phyloP scores from a whole-genome alignment of 2,329 filamentous ascomycete genomes.

The Salinomyces thailandicus region DNA sequence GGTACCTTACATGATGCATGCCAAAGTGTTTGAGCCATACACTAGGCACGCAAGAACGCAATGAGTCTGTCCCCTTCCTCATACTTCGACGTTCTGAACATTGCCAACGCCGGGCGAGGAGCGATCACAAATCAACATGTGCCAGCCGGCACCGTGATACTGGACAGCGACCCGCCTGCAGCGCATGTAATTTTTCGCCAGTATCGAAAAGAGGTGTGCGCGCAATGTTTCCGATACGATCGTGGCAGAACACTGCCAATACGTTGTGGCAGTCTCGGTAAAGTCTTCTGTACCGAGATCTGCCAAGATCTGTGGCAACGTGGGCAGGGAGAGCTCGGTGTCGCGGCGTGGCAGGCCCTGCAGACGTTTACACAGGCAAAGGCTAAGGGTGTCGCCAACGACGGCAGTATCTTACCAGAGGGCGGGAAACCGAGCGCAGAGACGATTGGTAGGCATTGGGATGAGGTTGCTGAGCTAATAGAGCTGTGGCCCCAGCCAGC shows the following conservation, averaged over 20 bases:
- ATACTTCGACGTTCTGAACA: constrained; percentile 31
- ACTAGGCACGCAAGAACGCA: too few relatives aligned
- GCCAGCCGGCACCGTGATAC: constrained; percentile 26
- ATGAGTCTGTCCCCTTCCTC: constrained; percentile 14
- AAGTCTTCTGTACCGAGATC: constrained; percentile 32
- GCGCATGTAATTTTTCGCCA: constrained; percentile 34
- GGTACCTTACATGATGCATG: too few relatives aligned
- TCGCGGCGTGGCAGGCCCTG: constrained; percentile 20
- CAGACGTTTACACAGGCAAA: constrained; percentile 16
- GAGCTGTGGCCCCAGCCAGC: too few relatives aligned
- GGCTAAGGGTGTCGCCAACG: constrained; percentile 8
- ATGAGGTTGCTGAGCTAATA: constrained; percentile 4
- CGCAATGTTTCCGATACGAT: constrained; percentile 37
- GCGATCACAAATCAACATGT: constrained; percentile 33
- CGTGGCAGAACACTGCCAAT: constrained; percentile 32
- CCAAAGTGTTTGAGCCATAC: too few relatives aligned
- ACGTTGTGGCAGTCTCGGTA: constrained; percentile 29
- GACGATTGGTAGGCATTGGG: constrained; percentile 8
- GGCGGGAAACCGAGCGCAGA: constrained; percentile 9
- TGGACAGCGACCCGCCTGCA: constrained; percentile 28
- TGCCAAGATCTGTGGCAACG: constrained; percentile 30
- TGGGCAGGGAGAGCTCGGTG: constrained; percentile 19
- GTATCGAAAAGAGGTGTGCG: constrained; percentile 41
- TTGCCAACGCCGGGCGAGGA: constrained; percentile 34
- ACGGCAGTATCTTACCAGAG: constrained; percentile 7